Conservation (phyloP, 768 basidiomycete species). For the Pholiota molesta region DNA sequence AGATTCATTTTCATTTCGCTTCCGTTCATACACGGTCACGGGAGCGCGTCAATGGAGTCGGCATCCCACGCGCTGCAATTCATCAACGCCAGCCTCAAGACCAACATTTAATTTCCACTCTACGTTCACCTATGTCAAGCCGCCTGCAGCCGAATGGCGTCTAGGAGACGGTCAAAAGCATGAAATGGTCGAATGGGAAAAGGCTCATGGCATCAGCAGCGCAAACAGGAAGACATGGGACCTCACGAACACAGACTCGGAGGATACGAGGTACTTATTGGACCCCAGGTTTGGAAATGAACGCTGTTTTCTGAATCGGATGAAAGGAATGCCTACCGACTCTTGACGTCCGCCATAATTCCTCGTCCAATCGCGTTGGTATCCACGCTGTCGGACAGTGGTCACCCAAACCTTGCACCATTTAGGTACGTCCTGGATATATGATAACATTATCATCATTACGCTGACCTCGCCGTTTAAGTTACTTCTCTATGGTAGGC, state of each 20-base stretch:
- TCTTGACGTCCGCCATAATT: constrained; percentile 60
- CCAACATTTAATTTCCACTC: constrained; percentile 26
- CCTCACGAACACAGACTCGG: constrained; percentile 26
- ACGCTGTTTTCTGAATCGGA: not conserved
- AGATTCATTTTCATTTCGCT: not conserved
- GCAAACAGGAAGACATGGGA: constrained; percentile 41
- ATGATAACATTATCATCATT: not conserved
- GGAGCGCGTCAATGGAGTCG: not conserved
- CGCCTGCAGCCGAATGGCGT: constrained; percentile 47
- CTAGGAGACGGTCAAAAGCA: constrained; percentile 40
- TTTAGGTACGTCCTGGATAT: constrained; percentile 50
- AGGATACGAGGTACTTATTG: constrained; percentile 13
- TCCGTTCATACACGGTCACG: constrained; percentile 17
- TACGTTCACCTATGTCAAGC: constrained; percentile 35
- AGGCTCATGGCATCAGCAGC: constrained; percentile 30
- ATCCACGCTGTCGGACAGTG: constrained; percentile 55
- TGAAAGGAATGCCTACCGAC: constrained; percentile 44
- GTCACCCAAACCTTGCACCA: constrained; percentile 62
- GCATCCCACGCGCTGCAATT: constrained; percentile 9
- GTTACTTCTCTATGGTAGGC: constrained; percentile 66
- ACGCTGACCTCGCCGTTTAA: constrained; percentile 19
- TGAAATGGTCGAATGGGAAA: constrained; percentile 11
- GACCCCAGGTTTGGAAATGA: not conserved
- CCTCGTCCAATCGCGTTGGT: constrained; percentile 74
- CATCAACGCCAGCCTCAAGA: constrained; percentile 11